These are phyloP conservation scores for Nothophaeocryptopus gaeumannii DNA, from an alignment of 2,329 filamentous ascomycete species.

Conservation along the genomic window DNA sequence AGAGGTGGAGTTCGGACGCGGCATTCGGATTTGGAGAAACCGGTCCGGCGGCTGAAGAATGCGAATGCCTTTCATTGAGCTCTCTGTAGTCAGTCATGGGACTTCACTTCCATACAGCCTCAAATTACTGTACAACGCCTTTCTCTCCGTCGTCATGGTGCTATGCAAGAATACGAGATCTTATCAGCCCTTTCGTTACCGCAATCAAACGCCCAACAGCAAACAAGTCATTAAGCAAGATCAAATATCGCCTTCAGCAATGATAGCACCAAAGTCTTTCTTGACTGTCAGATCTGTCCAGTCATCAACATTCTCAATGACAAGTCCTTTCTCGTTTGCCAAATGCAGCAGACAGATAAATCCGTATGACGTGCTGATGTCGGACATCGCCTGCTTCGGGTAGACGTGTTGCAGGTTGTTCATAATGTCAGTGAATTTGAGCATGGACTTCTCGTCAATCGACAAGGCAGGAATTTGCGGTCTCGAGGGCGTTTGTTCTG, in stretches of 20 bases:
- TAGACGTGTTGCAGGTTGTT: conserved; percentile 85
- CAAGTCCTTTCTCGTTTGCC: conserved; percentile 87
- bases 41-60: conserved; percentile 15
- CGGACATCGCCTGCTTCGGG: conserved; percentile 77
- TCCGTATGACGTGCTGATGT: conserved; percentile 89
- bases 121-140: no score
- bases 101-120: no score
- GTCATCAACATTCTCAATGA: conserved; percentile 63
- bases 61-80: no score
- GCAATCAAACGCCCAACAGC: no score
- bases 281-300: conserved; percentile 50
- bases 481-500: conserved; percentile 13
- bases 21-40: no score
- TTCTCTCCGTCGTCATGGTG: no score
- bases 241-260: conserved; percentile 23
- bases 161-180: no score
- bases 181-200: no score
- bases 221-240: neutral
- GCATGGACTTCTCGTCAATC: conserved; percentile 46
- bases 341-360: conserved; percentile 91
- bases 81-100: no score
- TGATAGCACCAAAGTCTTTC: conserved; percentile 39
- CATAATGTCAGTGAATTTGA: conserved; percentile 91
- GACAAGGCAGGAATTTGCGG: conserved; percentile 26
- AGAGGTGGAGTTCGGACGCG: no score